Base-by-base conservation (phyloP, 495 filamentous ascomycete species). In the Neurospora sp. region DNA sequence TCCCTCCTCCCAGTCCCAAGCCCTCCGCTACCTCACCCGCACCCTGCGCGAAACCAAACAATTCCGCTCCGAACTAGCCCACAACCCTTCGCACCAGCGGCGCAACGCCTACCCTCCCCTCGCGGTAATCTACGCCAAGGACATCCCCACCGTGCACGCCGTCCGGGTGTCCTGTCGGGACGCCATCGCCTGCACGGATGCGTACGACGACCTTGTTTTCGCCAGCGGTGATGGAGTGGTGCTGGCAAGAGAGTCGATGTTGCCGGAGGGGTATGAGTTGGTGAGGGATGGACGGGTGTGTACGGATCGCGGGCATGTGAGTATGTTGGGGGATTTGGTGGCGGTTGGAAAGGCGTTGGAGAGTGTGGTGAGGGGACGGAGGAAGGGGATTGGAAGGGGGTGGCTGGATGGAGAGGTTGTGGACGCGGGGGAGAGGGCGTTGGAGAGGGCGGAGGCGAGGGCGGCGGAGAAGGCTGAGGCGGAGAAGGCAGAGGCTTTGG, bases 211-310 rank as follows among this genome's bases (percentile, higher is more conserved):
- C 73, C 84, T 97, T 4, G 88, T 92, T 0, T 98, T 98, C 81
- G 92, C 90, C 0, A 90, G 89, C 42, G 95, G 95, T 0, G 95
- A 98, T 80, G 95, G 95, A 0, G 95, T 98, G 0, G 93, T 94
- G 78, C 85, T 98, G 18, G 93, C 95, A 0, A 86, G 85, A 48
- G 92, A 94, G 72, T 92, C 94, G 0, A 38, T 96, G 94, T 79
- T 96, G 74, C 94, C 95, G 1, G 81, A 84, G 7, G 94, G 94
- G 0, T 98, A 98, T 79, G 86, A 85, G 70, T 82, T 90, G 71
- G 92, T 89, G 3, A 87, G 84, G 73, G 89, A 89, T 38, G 94
- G 94, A 0, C 84, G 91, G 69, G 88, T 97, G 12, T 91, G 87
- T 72, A 94, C 90, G 73, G 93, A 97, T 44, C 82, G 93, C 2